Percentiles rank a stretch among this genome's conserved stretches.
Evolutionary conservation across 257 asterid species (phyloP).

Genomic region (Ilex asprella): DNA sequence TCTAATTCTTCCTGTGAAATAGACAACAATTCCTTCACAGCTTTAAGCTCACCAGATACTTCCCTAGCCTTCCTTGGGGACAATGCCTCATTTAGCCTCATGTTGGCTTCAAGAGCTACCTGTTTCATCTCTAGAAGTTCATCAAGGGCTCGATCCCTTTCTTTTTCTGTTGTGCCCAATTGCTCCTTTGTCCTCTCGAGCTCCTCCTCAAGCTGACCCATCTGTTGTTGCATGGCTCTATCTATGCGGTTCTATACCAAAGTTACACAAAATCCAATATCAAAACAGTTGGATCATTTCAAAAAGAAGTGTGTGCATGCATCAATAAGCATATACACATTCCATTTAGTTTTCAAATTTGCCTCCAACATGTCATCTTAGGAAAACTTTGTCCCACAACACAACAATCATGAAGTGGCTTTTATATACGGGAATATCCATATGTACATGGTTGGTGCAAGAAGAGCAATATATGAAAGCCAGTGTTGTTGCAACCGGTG

Average conservation of each 20-base stretch:
- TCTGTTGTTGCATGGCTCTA: constrained; percentile 38
- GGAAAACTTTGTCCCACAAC: too few relatives aligned
- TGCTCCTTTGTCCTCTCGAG: constrained; percentile 35
- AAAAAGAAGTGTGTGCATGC: too few relatives aligned
- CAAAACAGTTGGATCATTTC: background rate
- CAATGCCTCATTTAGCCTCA: constrained; percentile 15
- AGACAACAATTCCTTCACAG: constrained; percentile 29
- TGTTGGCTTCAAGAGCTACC: constrained; percentile 22
- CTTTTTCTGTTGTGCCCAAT: constrained; percentile 21
- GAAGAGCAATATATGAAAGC: too few relatives aligned
- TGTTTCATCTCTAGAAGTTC: constrained; percentile 34
- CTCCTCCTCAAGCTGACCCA: constrained; percentile 49
- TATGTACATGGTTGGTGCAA: too few relatives aligned
- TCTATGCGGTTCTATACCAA: constrained; percentile 22
- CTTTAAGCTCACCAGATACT: constrained; percentile 31
- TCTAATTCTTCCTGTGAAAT: constrained; percentile 35
- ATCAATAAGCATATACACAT: background rate
- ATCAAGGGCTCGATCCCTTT: constrained; percentile 31
- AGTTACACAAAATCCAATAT: background rate
- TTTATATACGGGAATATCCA: too few relatives aligned
- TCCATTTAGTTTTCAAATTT: background rate
- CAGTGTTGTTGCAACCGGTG: too few relatives aligned
- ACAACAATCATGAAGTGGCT: too few relatives aligned
- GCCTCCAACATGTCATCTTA: too few relatives aligned
- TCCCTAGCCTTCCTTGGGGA: constrained; percentile 24